Evolutionary conservation across 2,329 filamentous ascomycete genomes (phyloP), one percentile per base, ranked within the genome.

Genomic region (Fusarium phyllophilum): DNA sequence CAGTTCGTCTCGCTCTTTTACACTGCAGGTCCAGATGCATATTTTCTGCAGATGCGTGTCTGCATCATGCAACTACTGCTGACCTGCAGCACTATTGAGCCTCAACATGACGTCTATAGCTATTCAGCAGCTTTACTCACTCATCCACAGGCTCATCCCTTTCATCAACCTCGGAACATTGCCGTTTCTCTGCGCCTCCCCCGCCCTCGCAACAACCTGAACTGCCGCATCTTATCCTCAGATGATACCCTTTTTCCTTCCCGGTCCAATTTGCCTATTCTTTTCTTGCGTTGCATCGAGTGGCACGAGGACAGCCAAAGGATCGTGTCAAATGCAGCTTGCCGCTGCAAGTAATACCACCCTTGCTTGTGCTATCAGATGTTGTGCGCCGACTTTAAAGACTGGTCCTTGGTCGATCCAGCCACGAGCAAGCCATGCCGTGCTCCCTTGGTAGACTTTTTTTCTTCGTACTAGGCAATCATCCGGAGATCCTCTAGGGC

Each of bases 71-170:
- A 69, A 69, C 49, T 64, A 65, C 73, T 73, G 65, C 60, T 66
- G 64, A 74, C 72, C 59, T 78, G 76, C 75, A 78, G 68, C 48
- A 59, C 33, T 70, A 49, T 76, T 78, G 63, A 78, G 76, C 76
- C 76, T 78, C 73, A 75, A 69, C 63, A 72, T 76, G 76, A 68
- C 72, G 48, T 49, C 48, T 61, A 26, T 20, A 26, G 20, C 24
- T 38, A 24, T 51, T 51, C 22, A n/a, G 41, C 18, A 29, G 48
- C 41, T 22, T 44, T 39, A 57, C 34, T 41, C 17, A 29, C 54
- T 52, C 20, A 17, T 18, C 24, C 31, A 38, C 18, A 17, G 24
- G 44, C 33, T 49, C 24, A 36, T 42, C 42, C 36, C n/a, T 14
- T 20, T 8, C 33, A 26, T 54, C 41, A 38, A 31, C 49, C 71